Conservation (phyloP, 495 filamentous ascomycete genomes). For the Penicillium lividum region DNA sequence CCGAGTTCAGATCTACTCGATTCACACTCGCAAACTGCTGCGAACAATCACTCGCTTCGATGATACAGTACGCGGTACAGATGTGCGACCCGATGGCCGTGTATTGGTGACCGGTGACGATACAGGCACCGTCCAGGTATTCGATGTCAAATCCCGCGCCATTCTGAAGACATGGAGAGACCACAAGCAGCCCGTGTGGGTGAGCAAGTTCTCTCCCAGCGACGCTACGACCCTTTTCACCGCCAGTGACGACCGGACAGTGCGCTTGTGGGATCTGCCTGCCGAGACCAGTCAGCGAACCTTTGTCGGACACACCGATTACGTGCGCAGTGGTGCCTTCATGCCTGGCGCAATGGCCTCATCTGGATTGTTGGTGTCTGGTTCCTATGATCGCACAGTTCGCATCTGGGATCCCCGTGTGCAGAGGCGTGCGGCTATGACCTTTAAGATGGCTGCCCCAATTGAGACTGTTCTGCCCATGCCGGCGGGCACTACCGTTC, state of each 20-base stretch:
- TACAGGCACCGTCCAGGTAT: conserved; percentile 87
- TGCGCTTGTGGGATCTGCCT: conserved; percentile 91
- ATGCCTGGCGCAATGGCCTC: conserved; percentile 73
- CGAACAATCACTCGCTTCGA: conserved; percentile 93
- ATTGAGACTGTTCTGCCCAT: conserved; percentile 86
- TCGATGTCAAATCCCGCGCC: conserved; percentile 83
- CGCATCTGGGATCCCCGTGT: conserved; percentile 89
- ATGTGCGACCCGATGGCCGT: conserved; percentile 84
- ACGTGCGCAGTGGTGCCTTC: conserved; percentile 83
- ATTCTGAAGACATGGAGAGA: conserved; percentile 96
- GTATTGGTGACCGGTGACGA: conserved; percentile 90
- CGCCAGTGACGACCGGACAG: conserved; percentile 84
- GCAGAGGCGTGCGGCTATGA: conserved; percentile 69
- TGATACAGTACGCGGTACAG: conserved; percentile 81
- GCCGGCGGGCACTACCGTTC: conserved; percentile 78
- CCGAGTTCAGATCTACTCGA: conserved; percentile 88
- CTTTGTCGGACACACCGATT: conserved; percentile 89
- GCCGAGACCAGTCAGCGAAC: conserved; percentile 69
- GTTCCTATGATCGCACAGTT: conserved; percentile 92
- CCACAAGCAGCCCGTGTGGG: conserved; percentile 94
- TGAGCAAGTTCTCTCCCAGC: conserved; percentile 81
- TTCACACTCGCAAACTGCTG: conserved; percentile 81
- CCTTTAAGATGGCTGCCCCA: conserved; percentile 86
- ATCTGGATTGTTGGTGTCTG: conserved; percentile 74
- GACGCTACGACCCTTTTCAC: conserved; percentile 84